Evolutionary conservation across 257 asterid species (phyloP), one percentile per base, ranked within the genome.

Genomic region (Fraxinus cuspidata): DNA sequence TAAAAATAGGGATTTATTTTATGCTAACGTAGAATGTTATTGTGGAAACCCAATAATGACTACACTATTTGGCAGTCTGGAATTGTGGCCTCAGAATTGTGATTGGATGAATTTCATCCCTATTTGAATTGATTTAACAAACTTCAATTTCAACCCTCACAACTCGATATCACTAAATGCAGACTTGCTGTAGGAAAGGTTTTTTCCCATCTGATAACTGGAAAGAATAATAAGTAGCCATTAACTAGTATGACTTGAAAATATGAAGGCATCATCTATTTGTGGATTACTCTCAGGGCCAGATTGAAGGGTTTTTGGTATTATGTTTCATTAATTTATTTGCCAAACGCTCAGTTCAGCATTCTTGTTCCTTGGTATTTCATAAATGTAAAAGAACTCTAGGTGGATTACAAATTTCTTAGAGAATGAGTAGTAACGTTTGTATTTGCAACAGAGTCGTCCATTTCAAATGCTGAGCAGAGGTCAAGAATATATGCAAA

Each of bases 401-500:
- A 16, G 28, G 58, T 53, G 21, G 67, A 31, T 38, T 73, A 49
- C 70, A 44, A 63, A 25, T 71, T 73, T 79, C 42, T 73, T 32
- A 29, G 82, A 79, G 19, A 56, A 66, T 37, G 49, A 40, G n/a
- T 44, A 86, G 47, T 74, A 70, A 70, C 42, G 56, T 34, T 72
- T 38, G 47, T 32, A 40, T 18, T 71, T 84, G 78, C 74, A 70
- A 77, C 80, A 82, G 91, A 87, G 38, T 79, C 84, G 68, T 81
- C 92, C 10, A 75, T 79, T 77, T 80, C 96, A 11, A 35, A 86
- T 81, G 82, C 90, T 23, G 96, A 90, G 80, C 85, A 85, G 72
- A 91, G 99, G 86, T 88, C 89, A 7, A 81, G 82, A 58, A 83
- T 96, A 65, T 96, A 93, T 66, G 87, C 88, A 25, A 85, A 90